Conservation (phyloP, 768 basidiomycete species). For the Crepidotus variabilis region DNA sequence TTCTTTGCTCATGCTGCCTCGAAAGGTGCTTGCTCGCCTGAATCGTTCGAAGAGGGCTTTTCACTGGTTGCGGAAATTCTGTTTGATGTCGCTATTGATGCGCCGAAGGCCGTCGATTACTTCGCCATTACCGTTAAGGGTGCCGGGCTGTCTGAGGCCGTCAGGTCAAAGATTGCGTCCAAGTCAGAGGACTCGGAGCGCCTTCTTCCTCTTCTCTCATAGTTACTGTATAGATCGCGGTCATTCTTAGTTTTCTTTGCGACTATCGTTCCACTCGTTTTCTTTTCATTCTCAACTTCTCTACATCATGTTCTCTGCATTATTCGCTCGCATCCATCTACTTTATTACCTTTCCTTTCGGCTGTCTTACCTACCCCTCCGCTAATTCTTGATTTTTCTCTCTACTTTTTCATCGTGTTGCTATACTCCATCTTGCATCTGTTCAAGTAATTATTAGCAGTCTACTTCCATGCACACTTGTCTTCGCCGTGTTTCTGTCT, state of each 20-base stretch:
- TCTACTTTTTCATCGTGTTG: slow-evolving; percentile 8
- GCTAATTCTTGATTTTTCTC: background rate
- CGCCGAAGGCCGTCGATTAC: slow-evolving; percentile 77
- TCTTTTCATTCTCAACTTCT: slow-evolving; percentile 15
- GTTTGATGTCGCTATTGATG: slow-evolving; percentile 88
- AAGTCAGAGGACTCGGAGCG: slow-evolving; percentile 61
- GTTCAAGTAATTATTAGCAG: background rate
- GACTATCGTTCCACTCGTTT: slow-evolving; percentile 14
- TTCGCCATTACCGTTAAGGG: slow-evolving; percentile 75
- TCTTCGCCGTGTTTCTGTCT: background rate
- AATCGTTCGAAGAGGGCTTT: slow-evolving; percentile 75
- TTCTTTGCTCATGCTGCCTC: slow-evolving; percentile 63
- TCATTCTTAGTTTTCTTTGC: slow-evolving; percentile 23
- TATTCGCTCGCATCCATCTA: slow-evolving; percentile 13
- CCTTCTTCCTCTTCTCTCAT: slow-evolving; percentile 57
- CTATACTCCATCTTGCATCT: slow-evolving; percentile 9
- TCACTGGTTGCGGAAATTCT: slow-evolving; percentile 65
- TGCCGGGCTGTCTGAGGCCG: slow-evolving; percentile 61
- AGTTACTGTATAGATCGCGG: slow-evolving; percentile 26
- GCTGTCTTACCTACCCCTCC: background rate
- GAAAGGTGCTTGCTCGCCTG: slow-evolving; percentile 55
- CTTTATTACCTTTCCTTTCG: slow-evolving; percentile 5
- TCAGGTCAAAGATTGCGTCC: slow-evolving; percentile 49
- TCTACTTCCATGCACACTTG: background rate
- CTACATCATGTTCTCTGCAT: slow-evolving; percentile 5